A percentile compares a stretch with the other conserved stretches of the same genome.
Conservation (phyloP, 306 rosid species). For the Vigna hirtella region DNA sequence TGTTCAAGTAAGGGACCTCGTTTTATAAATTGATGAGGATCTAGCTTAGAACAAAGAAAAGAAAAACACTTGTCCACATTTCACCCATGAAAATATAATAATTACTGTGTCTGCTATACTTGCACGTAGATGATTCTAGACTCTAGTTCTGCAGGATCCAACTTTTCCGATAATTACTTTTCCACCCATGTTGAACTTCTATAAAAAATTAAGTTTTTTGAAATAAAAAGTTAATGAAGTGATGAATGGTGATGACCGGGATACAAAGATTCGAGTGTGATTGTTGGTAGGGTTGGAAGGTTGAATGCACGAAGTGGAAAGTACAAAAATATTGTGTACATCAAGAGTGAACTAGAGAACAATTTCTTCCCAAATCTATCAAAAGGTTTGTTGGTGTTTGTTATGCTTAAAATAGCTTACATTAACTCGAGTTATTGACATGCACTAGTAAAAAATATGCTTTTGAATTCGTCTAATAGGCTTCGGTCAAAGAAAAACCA, state of each 20-base stretch:
- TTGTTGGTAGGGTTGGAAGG: conserved; percentile 7
- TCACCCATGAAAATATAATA: neutral
- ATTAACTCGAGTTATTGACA: too few relatives aligned
- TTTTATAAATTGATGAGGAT: neutral
- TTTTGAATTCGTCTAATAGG: too few relatives aligned
- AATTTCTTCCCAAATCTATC: conserved; percentile 11
- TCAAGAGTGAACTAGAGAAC: neutral
- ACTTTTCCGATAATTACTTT: conserved; percentile 19
- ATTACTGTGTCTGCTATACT: neutral
- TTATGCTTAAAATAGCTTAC: too few relatives aligned
- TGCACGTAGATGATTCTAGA: conserved; percentile 8
- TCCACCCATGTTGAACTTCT: neutral
- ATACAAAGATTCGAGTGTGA: neutral
- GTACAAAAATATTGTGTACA: conserved; percentile 3
- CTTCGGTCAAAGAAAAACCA: too few relatives aligned
- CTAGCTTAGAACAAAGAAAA: too few relatives aligned
- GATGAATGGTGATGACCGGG: neutral
- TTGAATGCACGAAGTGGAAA: neutral
- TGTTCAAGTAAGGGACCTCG: neutral
- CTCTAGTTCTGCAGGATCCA: conserved; percentile 22
- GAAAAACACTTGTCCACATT: neutral
- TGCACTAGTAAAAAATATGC: too few relatives aligned
- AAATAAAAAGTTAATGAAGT: neutral
- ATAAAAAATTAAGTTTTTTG: neutral
- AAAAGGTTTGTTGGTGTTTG: neutral